Base-by-base conservation (phyloP, 2,329 filamentous ascomycete species). In the Cladorrhinum sp. region DNA sequence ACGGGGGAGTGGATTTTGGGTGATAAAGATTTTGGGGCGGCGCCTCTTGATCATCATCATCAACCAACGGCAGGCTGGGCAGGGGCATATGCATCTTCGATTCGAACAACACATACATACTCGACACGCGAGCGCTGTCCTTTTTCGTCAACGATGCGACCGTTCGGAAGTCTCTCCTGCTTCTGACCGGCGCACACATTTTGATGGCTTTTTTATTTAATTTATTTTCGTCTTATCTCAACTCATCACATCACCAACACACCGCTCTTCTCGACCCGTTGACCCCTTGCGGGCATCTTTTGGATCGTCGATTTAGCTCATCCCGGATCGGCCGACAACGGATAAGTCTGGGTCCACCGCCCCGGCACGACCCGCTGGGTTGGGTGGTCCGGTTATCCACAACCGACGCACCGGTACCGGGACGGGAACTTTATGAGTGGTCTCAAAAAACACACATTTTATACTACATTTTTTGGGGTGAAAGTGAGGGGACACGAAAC, bases 361-460 rank as follows among this genome's bases (percentile, higher is more conserved):
- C 53, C 32, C 53, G 53, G 53, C 38, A 56, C 53, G 53, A 56
- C 38, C 53, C 53, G 53, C 53, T 45, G 36, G 9, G 23, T 9
- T 48, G 53, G 29, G 27, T 13, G 12, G 13, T n/a, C 22, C 53
- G 53, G 53, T 36, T 48, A 56, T 56, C 36, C 36, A 56, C 22
- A 48, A 24, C 53, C 53, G 53, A 38, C 20, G 23, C 22, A 45
- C 53, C 27, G 38, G 53, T 25, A 49, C 53, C 20, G 53, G 53
- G 36, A 48, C 23, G 48, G 27, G 48, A 50, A 50, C 49, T 52
- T 29, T 2, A 7, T 50, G 24, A 50, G 49, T 16, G 49, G 49
- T 50, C 12, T 18, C 18, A 18, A 55, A 29, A 55, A 25, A 7
- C 38, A 41, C 23, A 20, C 18, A 27, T 18, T 50, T 50, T 50